Conservation (phyloP, 192 early-diverging fungal genomes). For the Coemansia aciculifera region DNA sequence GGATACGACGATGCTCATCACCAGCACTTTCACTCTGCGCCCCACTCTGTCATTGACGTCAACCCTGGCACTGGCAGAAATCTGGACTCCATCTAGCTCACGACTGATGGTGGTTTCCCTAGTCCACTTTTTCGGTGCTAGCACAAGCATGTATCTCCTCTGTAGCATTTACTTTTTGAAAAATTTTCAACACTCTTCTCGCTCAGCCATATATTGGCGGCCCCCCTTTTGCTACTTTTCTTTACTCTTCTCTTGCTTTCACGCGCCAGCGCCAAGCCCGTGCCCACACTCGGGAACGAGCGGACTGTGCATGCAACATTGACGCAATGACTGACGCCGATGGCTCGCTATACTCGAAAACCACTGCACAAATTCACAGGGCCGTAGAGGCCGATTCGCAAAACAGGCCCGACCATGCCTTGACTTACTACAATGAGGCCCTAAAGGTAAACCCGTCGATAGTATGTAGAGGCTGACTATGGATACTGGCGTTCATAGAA, state of each 20-base stretch:
- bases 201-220: not conserved
- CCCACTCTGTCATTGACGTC: not conserved
- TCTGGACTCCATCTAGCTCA: not conserved
- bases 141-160: too few species aligned
- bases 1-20: constrained; percentile 13
- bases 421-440: constrained; percentile 31
- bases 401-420: constrained; percentile 14
- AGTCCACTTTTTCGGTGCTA: too few species aligned
- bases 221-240: not conserved
- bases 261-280: not conserved
- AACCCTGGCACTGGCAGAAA: too few species aligned
- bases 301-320: not conserved
- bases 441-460: not conserved
- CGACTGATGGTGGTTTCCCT: not conserved
- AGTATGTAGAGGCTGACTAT: not conserved
- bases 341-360: constrained; percentile 29
- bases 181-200: not conserved
- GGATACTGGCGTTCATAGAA: not conserved
- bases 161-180: too few species aligned
- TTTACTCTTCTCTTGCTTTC: not conserved
- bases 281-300: not conserved
- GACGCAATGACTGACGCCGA: constrained; percentile 21
- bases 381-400: constrained; percentile 44
- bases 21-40: not conserved
- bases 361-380: constrained; percentile 28